These are phyloP conservation scores for Pythium grandisporangium DNA, from an alignment of 352 stramenopile species.

Conservation along the genomic window DNA sequence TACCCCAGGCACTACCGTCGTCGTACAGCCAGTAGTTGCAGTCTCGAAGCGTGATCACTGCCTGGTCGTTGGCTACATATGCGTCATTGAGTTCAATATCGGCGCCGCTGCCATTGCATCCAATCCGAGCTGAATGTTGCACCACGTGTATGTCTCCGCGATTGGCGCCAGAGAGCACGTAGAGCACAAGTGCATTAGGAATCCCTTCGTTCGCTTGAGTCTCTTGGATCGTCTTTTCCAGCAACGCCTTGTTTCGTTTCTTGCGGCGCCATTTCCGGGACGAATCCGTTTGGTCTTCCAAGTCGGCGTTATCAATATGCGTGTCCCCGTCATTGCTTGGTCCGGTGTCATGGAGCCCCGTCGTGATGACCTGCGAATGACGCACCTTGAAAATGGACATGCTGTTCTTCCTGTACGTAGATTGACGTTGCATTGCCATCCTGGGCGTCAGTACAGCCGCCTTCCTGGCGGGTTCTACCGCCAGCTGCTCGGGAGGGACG, in stretches of 20 bases:
- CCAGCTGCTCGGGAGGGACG: no score
- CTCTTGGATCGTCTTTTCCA: slow-evolving; percentile 48
- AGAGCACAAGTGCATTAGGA: slow-evolving; percentile 52
- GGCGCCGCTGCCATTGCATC: slow-evolving; percentile 33
- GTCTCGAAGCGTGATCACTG: slow-evolving; percentile 68
- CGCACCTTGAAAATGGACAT: slow-evolving; percentile 13
- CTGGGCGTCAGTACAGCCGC: no score
- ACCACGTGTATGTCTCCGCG: slow-evolving; percentile 74
- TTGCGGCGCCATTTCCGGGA: slow-evolving; percentile 57
- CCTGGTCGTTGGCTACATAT: slow-evolving; percentile 44
- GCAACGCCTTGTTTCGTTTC: slow-evolving; percentile 62
- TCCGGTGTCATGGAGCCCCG: slow-evolving; percentile 2
- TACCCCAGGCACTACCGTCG: slow-evolving; percentile 55
- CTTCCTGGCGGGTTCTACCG: slow-evolving; percentile 11
- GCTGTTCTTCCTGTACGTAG: slow-evolving; percentile 9
- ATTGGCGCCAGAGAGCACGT: slow-evolving; percentile 69
- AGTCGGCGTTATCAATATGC: slow-evolving; percentile 18
- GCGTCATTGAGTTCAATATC: slow-evolving; percentile 67
- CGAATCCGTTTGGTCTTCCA: slow-evolving; percentile 24
- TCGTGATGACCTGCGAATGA: slow-evolving; percentile 26
- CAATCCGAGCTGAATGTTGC: slow-evolving; percentile 48
- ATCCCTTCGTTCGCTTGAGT: slow-evolving; percentile 40
- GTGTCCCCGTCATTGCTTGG: slow-evolving; percentile 13
- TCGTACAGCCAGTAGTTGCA: slow-evolving; percentile 69
- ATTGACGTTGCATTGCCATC: slow-evolving; percentile 8